These are phyloP conservation scores for Aspergillus carbonarius DNA, from an alignment of 2,329 filamentous ascomycete genomes.

Conservation along the genomic window DNA sequence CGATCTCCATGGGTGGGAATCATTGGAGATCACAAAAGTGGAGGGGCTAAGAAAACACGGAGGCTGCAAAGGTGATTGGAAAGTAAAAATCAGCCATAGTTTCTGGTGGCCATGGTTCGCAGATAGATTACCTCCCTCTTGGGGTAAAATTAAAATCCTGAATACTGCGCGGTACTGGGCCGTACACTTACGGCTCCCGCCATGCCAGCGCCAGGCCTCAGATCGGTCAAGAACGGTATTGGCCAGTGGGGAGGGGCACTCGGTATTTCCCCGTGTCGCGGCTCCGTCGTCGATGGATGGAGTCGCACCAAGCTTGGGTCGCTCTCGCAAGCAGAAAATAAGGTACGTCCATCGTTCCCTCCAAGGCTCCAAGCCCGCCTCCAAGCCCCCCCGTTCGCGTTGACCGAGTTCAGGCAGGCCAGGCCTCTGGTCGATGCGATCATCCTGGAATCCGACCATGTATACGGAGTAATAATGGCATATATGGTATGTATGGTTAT, in stretches of 20 bases:
- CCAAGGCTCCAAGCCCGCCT: background rate
- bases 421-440: too few species aligned
- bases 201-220: background rate
- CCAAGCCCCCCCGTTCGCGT: background rate
- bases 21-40: slow-evolving; percentile 2
- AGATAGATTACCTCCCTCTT: background rate
- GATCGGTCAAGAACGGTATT: background rate
- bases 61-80: background rate
- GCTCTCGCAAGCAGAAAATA: background rate
- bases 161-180: background rate
- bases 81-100: background rate
- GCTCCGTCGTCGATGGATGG: background rate
- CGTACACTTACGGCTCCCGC: background rate
- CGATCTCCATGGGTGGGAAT: background rate
- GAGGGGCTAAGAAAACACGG: background rate
- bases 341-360: background rate
- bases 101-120: background rate
- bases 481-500: too few species aligned
- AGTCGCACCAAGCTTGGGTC: background rate
- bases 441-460: too few species aligned
- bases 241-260: background rate
- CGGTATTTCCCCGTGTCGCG: background rate
- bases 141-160: too few species aligned
- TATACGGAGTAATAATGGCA: too few species aligned
- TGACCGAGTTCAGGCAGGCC: background rate